Evolutionary conservation across 192 early-diverging fungal genomes (phyloP), one percentile per base, ranked within the genome.

Genomic region (Pilaira anomala): DNA sequence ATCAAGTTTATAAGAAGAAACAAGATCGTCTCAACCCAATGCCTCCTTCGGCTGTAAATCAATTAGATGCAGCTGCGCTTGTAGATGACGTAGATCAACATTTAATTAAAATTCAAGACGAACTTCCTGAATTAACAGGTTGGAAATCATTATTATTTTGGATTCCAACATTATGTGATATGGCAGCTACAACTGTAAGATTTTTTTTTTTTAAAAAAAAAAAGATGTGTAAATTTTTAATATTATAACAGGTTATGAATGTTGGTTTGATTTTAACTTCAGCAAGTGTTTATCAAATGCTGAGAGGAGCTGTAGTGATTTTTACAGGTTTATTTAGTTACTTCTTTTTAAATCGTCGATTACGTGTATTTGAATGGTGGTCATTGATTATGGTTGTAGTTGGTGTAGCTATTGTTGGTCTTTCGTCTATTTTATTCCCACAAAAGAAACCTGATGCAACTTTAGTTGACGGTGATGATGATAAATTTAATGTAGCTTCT

Each of bases 231-330:
- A 21, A 12, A 40, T 39, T 40, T 53, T n/a, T n/a, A n/a, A n/a
- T n/a, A n/a, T n/a, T n/a, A n/a, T n/a, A n/a, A n/a, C 60, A 87
- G 85, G 75, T 98, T 25, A 98, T 98, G 96, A 98, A 96, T 67
- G 87, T 98, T 33, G 96, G 96, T n/a, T 76, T 98, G 58, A 86
- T 98, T 59, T 93, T 91, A 66, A 90, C 90, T 30, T 80, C 90
- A 4, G 92, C 93, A 1, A 93, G 90, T 1, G 88, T 97, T 12
- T 97, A 96, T 78, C 92, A 95, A 77, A 96, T 96, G 96, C 80
- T 98, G 28, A 86, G 96, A 24, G 96, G 96, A n/a, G 88, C 90
- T 2, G 90, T 97, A 39, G 95, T 98, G 19, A 83, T 98, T 29
- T 97, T 97, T 58, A 96, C 95, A 18, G 95, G 94, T 39, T 62